Conservation (phyloP, 1,284 basidiomycete species). For the Ustilago trichophora region DNA sequence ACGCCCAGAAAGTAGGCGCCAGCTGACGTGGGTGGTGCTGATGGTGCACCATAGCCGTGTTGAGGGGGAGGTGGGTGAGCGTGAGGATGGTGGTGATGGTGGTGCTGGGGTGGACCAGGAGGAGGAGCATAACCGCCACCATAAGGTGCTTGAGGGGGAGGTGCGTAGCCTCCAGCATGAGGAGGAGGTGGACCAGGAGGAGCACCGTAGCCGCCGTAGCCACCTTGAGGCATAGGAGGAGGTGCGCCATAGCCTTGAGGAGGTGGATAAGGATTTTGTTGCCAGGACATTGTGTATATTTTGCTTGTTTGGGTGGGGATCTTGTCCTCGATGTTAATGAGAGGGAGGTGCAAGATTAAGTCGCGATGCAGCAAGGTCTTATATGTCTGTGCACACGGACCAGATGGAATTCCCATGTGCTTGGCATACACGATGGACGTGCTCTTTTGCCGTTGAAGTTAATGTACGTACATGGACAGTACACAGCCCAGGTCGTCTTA, state of each 20-base stretch:
- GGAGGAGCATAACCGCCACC: conserved; percentile 29
- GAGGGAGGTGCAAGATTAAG: no score
- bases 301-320: no score
- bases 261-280: conserved; percentile 42
- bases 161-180: conserved; percentile 28
- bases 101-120: conserved; percentile 28
- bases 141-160: conserved; percentile 30
- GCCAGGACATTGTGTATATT: no score
- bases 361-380: no score
- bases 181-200: conserved; percentile 22
- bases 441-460: no score
- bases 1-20: conserved; percentile 55
- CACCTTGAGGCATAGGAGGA: conserved; percentile 40
- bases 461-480: no score
- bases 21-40: conserved; percentile 17
- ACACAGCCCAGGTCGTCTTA: no score
- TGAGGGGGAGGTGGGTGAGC: conserved; percentile 25
- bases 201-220: conserved; percentile 36
- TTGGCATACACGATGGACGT: no score
- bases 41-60: conserved; percentile 44
- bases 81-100: conserved; percentile 15
- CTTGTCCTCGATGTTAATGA: no score
- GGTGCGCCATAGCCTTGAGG: conserved; percentile 44
- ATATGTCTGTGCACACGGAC: no score
- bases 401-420: no score